Evolutionary conservation across 225 moss, liverwort and hornwort species (phyloP), one percentile per base, ranked within the genome.

Genomic region (Straminergon stramineum): DNA sequence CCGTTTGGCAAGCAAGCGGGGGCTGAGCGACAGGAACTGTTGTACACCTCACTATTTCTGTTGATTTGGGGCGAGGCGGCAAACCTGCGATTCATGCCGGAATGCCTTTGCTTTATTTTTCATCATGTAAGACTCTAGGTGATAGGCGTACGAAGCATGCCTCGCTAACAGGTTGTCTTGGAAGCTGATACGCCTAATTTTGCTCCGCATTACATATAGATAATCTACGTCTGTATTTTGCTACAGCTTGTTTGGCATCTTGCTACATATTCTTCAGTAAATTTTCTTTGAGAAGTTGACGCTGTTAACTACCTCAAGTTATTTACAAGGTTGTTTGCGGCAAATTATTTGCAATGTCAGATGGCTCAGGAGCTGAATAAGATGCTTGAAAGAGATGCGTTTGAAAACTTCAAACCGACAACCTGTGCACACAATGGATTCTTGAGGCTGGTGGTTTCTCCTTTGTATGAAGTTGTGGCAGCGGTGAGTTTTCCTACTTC

Each of bases 31-130:
- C 93, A 92, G 90, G 99, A 99, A 91, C 87, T 99, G 89, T 89
- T 99, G 48, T 99, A 95, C 84, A 94, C 94, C n/a, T 93, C 97
- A 74, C 91, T 99, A 85, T 99, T 91, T 89, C 93, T 99, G 79
- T 93, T 99, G 89, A 95, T 99, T 83, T 99, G 99, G 99, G 99
- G 99, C 91, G 99, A 99, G 89, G 97, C 99, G 70, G 99, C 97
- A 12, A 99, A 99, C 93, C 86, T 99, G 89, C 95, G 99, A 78
- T 99, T 99, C 86, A 99, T 99, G 99, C 99, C 99, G 80, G 99
- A 99, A 91, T 99, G 97, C 85, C 92, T 99, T 67, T 96, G 97
- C 91, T 99, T 97, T 91, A 95, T 99, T 86, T 99, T 95, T 88
- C 99, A 99, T 90, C 87, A 99, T 91, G 97, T 98, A 92, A 92